Evolutionary conservation across 2,329 filamentous ascomycete genomes (phyloP).

Genomic region (Alternaria triticina): DNA sequence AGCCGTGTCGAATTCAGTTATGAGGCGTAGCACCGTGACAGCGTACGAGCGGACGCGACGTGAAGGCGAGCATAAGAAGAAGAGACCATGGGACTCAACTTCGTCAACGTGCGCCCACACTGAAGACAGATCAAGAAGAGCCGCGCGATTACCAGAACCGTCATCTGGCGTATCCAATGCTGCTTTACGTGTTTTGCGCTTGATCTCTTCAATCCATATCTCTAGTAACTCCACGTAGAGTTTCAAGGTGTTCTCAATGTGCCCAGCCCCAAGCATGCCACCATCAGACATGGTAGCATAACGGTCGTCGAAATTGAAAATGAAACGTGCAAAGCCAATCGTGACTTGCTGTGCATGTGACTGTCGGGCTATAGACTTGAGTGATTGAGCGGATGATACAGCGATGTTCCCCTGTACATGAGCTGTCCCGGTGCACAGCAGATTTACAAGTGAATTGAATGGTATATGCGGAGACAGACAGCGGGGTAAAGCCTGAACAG

Average conservation of each 20-base stretch:
- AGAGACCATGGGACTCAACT: conserved; percentile 93
- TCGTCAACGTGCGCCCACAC: conserved; percentile 95
- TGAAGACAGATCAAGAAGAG: conserved; percentile 83
- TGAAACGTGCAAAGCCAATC: conserved; percentile 95
- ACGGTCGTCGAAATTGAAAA: conserved; percentile 97
- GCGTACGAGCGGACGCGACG: conserved; percentile 87
- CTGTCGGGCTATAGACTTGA: conserved; percentile 94
- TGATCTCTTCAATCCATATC: conserved; percentile 98
- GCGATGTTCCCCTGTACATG: conserved; percentile 95
- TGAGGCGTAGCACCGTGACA: conserved; percentile 87
- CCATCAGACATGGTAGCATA: conserved; percentile 99
- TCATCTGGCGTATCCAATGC: conserved; percentile 68
- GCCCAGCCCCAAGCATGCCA: conserved; percentile 89
- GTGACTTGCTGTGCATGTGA: conserved; percentile 94
- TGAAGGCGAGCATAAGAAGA: conserved; percentile 97
- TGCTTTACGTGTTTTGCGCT: conserved; percentile 79
- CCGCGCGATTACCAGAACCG: conserved; percentile 71
- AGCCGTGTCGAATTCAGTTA: conserved; percentile 91
- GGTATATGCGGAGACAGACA: conserved; percentile 90
- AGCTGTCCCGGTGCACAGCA: conserved; percentile 94
- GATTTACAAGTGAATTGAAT: conserved; percentile 90
- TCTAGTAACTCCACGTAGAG: conserved; percentile 92
- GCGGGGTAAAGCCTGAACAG: conserved; percentile 92
- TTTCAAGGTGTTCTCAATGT: conserved; percentile 92
- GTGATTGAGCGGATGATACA: conserved; percentile 84